Evolutionary conservation across 2,329 filamentous ascomycete genomes (phyloP).

Genomic region (Fusarium scirpi): DNA sequence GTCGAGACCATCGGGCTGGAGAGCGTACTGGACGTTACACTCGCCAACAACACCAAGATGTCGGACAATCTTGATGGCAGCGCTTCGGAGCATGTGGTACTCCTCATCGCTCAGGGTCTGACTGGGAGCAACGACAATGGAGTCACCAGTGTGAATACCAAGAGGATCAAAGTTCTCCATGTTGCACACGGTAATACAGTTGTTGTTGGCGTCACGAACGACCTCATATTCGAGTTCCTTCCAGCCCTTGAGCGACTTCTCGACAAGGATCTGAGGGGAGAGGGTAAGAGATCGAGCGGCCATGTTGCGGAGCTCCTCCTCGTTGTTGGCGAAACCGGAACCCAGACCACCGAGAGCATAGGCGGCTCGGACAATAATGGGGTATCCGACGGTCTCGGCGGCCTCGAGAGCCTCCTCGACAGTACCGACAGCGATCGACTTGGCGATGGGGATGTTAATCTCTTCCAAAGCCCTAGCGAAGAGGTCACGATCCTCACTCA

Average conservation of each 20-base stretch:
- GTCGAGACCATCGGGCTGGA: slow-evolving; percentile 96
- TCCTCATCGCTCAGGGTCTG: slow-evolving; percentile 98
- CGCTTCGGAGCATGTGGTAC: slow-evolving; percentile 98
- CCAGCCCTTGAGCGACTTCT: slow-evolving; percentile 99
- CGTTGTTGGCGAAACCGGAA: slow-evolving; percentile 94
- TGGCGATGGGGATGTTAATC: slow-evolving; percentile 96
- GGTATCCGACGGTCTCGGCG: slow-evolving; percentile 89
- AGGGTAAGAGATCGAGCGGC: slow-evolving; percentile 92
- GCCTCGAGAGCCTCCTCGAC: slow-evolving; percentile 93
- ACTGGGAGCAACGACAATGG: slow-evolving; percentile 96
- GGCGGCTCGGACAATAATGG: slow-evolving; percentile 96
- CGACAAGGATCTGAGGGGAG: slow-evolving; percentile 95
- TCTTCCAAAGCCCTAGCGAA: slow-evolving; percentile 96
- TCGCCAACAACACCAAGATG: slow-evolving; percentile 97
- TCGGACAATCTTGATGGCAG: slow-evolving; percentile 97
- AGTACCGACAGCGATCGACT: slow-evolving; percentile 92
- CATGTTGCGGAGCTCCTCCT: slow-evolving; percentile 93
- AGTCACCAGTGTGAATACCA: slow-evolving; percentile 97
- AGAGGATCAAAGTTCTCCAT: slow-evolving; percentile 91
- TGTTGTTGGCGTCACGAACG: slow-evolving; percentile 95
- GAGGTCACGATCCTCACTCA: slow-evolving; percentile 94
- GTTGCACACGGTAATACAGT: slow-evolving; percentile 98
- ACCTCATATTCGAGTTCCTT: slow-evolving; percentile 99
- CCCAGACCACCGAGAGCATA: slow-evolving; percentile 97
- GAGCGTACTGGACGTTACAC: slow-evolving; percentile 98